phyloP scores from a whole-genome alignment of 805 yeast species.

The Metschnikowia koreensis region DNA sequence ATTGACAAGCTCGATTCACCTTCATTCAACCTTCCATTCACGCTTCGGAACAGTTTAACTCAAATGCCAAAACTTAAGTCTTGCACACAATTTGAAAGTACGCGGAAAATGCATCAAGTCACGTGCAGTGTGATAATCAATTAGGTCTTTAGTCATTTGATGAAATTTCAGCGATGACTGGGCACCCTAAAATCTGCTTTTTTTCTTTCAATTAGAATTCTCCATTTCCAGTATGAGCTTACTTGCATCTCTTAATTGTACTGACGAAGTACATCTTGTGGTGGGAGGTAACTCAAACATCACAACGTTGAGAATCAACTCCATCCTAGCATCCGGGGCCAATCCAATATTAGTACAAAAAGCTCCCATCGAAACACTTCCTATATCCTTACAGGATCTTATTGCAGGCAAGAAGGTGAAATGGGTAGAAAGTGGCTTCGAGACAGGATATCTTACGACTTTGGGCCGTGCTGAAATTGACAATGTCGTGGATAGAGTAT shows the following conservation, averaged over 20 bases:
- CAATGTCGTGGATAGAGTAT: constrained; percentile 70
- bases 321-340: constrained; percentile 55
- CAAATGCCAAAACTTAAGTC: neutral
- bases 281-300: constrained; percentile 48
- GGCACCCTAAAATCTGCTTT: neutral
- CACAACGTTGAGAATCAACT: constrained; percentile 47
- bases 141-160: neutral
- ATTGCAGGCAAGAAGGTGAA: constrained; percentile 26
- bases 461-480: constrained; percentile 65
- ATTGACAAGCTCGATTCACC: too few species aligned
- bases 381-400: constrained; percentile 24
- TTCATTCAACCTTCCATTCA: too few species aligned
- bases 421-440: constrained; percentile 25
- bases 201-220: neutral
- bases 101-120: constrained; percentile 9
- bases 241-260: constrained; percentile 30
- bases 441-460: constrained; percentile 44
- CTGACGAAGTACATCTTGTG: constrained; percentile 55
- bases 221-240: constrained; percentile 8
- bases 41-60: too few species aligned
- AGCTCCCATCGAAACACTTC: constrained; percentile 19
- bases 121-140: constrained; percentile 17
- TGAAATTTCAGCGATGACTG: neutral
- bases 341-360: constrained; percentile 49
- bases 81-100: neutral